These are phyloP conservation scores for Suillus tomentosus DNA, from an alignment of 768 basidiomycete genomes.

Conservation along the genomic window DNA sequence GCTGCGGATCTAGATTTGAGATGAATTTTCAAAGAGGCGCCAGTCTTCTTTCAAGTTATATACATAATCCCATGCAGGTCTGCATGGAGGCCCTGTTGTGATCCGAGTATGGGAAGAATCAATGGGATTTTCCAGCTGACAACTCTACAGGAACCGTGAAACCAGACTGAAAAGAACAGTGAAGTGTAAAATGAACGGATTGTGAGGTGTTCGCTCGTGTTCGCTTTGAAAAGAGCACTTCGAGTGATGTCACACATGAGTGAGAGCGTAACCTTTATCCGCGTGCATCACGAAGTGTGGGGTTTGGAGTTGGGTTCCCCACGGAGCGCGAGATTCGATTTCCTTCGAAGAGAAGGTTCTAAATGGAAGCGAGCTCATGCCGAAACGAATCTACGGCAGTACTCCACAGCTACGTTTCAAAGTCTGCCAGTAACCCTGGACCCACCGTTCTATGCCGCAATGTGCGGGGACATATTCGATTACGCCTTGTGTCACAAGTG, in stretches of 20 bases:
- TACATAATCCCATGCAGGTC: not conserved
- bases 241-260: not conserved
- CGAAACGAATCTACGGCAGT: not conserved
- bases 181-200: not conserved
- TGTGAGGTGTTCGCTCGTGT: not conserved
- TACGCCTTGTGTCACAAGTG: not conserved
- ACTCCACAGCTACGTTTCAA: conserved; percentile 5
- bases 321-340: not conserved
- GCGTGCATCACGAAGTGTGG: not conserved
- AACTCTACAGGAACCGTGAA: not conserved
- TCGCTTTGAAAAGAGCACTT: not conserved
- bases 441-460: not conserved
- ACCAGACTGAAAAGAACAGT: not conserved
- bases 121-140: not conserved
- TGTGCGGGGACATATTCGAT: not conserved
- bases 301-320: not conserved
- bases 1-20: not conserved
- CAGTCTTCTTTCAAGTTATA: not conserved
- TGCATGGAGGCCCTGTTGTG: not conserved
- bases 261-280: not conserved
- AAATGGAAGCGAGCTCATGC: not conserved
- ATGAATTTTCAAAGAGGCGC: not conserved
- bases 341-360: not conserved
- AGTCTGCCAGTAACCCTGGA: not conserved
- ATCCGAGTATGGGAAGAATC: not conserved